Evolutionary conservation across 495 filamentous ascomycete species (phyloP), one percentile per base, ranked within the genome.

Genomic region (Tuber melanosporum): DNA sequence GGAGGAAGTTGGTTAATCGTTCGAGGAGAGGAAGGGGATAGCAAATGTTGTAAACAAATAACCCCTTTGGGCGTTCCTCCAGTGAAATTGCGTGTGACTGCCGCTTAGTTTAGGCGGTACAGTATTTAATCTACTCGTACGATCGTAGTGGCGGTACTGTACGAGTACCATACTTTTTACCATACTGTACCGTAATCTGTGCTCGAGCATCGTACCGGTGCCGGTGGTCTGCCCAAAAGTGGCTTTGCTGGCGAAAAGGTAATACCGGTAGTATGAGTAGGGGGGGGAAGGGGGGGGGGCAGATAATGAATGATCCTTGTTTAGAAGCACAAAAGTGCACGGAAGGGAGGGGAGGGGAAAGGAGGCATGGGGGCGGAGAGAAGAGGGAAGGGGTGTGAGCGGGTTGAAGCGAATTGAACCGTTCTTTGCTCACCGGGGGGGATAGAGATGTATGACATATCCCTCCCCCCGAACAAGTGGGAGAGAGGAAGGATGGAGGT

Each of bases 391-490:
- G 49, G 20, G 49, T 57, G 49, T 57, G 49, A 57, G 52, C 52
- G n/a, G 52, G 52, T 62, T 62, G 52, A 62, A 62, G 52, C 52
- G 52, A 62, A 62, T 62, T 62, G 52, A 62, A 62, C n/a, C 10
- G n/a, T 62, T 32, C 52, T 32, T 32, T 3, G 2, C 32, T 26
- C n/a, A 1, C 1, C 10, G 52, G 2, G 22, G 22, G n/a, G n/a
- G 52, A 15, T 3, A 32, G 10, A 0, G 52, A 62, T 62, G 52
- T n/a, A 62, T 32, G 52, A 62, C 52, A 62, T 62, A 32, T n/a
- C 52, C 10, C 19, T 22, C 47, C 19, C 47, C 52, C 22, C 8
- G 57, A 32, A 66, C 26, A 32, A 17, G 26, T 66, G 57, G 9
- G 12, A 32, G 57, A 32, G 57, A 15, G 9, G 26, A 32, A 17